These are phyloP conservation scores for Jacaranda copaia DNA, from an alignment of 257 asterid genomes.

Conservation along the genomic window DNA sequence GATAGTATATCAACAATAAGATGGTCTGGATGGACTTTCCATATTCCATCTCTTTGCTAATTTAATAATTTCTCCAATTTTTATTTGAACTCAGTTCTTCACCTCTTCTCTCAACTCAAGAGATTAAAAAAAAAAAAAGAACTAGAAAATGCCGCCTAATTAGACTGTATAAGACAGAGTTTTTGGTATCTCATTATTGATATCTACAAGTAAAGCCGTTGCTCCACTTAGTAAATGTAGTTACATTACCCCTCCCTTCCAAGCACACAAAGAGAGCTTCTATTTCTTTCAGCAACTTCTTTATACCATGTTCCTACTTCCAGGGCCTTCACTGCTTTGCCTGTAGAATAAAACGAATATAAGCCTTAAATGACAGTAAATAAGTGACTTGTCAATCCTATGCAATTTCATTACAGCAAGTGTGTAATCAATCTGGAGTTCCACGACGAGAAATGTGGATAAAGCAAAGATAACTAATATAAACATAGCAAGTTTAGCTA, in stretches of 20 bases:
- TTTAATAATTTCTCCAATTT: constrained; percentile 5
- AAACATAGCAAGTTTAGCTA: too few species aligned
- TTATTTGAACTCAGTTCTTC: constrained; percentile 39
- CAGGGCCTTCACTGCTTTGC: constrained; percentile 50
- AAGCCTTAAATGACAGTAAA: neutral
- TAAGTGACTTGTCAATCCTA: too few species aligned
- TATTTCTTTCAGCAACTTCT: neutral
- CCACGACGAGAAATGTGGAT: too few species aligned
- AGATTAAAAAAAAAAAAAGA: neutral
- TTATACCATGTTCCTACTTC: neutral
- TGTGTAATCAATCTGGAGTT: too few species aligned
- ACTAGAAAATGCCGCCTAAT: constrained; percentile 29
- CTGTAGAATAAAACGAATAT: constrained; percentile 34
- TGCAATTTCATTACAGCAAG: too few species aligned
- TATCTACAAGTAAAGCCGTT: constrained; percentile 48
- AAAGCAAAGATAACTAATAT: too few species aligned
- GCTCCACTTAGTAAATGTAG: constrained; percentile 32
- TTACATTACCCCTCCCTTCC: constrained; percentile 21
- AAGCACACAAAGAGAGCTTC: constrained; percentile 1
- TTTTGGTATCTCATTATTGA: constrained; percentile 39
- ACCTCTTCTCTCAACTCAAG: constrained; percentile 24
- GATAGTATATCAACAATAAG: too few species aligned
- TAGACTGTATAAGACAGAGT: constrained; percentile 15
- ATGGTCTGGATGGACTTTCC: neutral
- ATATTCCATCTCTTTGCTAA: constrained; percentile 27